A percentile compares a stretch with the other conserved stretches of the same genome.
Conservation (phyloP, 176 grass and related monocot species). For the Triticum urartu region DNA sequence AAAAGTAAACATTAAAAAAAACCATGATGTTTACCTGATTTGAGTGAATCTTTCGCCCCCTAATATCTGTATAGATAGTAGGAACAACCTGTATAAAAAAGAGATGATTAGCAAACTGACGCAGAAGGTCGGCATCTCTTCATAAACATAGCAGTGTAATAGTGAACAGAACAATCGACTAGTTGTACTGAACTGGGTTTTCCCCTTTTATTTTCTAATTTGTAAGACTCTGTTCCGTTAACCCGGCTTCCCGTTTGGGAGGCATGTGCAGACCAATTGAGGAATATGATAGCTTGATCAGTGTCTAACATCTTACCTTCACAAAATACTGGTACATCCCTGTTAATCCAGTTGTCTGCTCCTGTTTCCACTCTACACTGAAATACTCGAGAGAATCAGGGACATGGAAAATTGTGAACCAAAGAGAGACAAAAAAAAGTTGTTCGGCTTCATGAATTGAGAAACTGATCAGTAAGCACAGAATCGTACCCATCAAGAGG, state of each 20-base stretch:
- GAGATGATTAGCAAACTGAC: not conserved
- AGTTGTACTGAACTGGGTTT: no score
- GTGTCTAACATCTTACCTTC: slow-evolving; percentile 54
- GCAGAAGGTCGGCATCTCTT: not conserved
- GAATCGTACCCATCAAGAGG: slow-evolving; percentile 94
- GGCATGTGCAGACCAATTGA: not conserved
- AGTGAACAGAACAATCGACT: not conserved
- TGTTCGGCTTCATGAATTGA: not conserved
- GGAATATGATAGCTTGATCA: not conserved
- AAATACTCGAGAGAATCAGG: slow-evolving; percentile 29
- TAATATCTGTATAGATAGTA: slow-evolving; percentile 98
- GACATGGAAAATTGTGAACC: slow-evolving; percentile 19
- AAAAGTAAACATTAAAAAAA: slow-evolving; percentile 9
- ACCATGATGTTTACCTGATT: slow-evolving; percentile 69
- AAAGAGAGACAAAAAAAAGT: slow-evolving; percentile 2
- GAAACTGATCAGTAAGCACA: not conserved
- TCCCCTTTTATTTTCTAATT: no score
- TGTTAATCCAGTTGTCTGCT: slow-evolving; percentile 54
- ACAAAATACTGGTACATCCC: slow-evolving; percentile 99
- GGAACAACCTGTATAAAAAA: slow-evolving; percentile 81
- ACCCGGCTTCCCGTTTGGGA: no score
- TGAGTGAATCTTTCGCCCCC: slow-evolving; percentile 86
- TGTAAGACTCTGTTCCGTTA: no score
- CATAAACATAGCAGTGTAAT: not conserved
- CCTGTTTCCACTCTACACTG: slow-evolving; percentile 90